These are phyloP conservation scores for Pestalotiopsis sp. DNA, from an alignment of 2,329 filamentous ascomycete genomes.

Conservation along the genomic window DNA sequence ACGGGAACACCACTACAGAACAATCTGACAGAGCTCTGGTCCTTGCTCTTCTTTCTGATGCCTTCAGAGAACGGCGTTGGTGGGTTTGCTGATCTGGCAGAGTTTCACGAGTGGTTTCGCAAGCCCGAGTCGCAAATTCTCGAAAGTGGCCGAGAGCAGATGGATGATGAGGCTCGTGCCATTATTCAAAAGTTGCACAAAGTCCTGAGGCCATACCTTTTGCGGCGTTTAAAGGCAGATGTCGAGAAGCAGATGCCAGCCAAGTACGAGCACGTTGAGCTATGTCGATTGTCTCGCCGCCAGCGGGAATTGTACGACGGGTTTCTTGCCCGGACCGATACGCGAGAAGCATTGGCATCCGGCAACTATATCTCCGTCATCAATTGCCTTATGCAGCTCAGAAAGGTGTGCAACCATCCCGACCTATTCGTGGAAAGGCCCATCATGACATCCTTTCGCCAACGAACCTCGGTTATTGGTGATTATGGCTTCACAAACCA, in stretches of 20 bases:
- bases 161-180: conserved; percentile 90
- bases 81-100: conserved; percentile 90
- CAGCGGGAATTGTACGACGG: conserved; percentile 96
- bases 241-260: conserved; percentile 99
- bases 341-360: conserved; percentile 83
- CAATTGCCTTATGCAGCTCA: conserved; percentile 95
- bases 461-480: conserved; percentile 76
- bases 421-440: conserved; percentile 95
- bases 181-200: conserved; percentile 95
- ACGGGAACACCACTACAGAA: conserved; percentile 97
- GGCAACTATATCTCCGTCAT: conserved; percentile 98
- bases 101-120: conserved; percentile 96
- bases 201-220: conserved; percentile 86
- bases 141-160: conserved; percentile 88
- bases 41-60: conserved; percentile 93
- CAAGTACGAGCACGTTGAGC: conserved; percentile 96
- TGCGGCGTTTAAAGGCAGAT: conserved; percentile 90
- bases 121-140: conserved; percentile 95
- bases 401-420: conserved; percentile 98
- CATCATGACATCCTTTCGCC: conserved; percentile 95
- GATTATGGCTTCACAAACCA: conserved; percentile 75
- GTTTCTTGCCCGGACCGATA: conserved; percentile 89
- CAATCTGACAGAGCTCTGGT: conserved; percentile 96
- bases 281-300: conserved; percentile 91
- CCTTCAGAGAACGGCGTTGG: conserved; percentile 85